These are phyloP conservation scores for Centaurea solstitialis DNA, from an alignment of 129 eudicot genomes.

Conservation along the genomic window DNA sequence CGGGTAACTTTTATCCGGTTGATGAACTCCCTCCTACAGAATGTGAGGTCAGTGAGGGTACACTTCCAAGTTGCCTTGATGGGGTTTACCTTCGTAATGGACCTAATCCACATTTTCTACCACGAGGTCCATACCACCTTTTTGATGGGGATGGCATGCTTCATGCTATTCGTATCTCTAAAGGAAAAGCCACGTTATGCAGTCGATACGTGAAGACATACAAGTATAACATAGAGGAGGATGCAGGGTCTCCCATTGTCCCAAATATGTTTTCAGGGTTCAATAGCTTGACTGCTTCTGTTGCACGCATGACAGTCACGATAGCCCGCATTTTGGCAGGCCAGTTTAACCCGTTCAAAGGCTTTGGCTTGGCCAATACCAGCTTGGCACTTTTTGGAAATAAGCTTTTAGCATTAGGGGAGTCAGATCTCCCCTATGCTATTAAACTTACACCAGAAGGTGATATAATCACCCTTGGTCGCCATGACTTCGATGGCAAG, in stretches of 20 bases:
- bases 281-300: neutral
- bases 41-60: neutral
- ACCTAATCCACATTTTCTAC: neutral
- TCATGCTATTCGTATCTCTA: no score
- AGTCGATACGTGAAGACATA: no score
- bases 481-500: slow-evolving; percentile 33
- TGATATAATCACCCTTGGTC: slow-evolving; percentile 29
- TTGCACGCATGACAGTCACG: neutral
- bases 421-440: slow-evolving; percentile 38
- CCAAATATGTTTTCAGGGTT: neutral
- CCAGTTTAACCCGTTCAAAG: slow-evolving; percentile 9
- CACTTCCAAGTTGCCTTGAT: neutral
- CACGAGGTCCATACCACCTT: no score
- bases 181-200: no score
- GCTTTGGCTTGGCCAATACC: slow-evolving; percentile 34
- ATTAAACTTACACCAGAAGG: slow-evolving; percentile 24
- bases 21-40: no score
- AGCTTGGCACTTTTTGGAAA: slow-evolving; percentile 31
- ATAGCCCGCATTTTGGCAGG: neutral
- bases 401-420: slow-evolving; percentile 28
- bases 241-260: neutral
- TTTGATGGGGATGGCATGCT: no score
- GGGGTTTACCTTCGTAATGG: neutral
- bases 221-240: neutral
- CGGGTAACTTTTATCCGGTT: no score